phyloP scores from a whole-genome alignment of 2,329 filamentous ascomycete genomes.

The Seiridium cupressi region DNA sequence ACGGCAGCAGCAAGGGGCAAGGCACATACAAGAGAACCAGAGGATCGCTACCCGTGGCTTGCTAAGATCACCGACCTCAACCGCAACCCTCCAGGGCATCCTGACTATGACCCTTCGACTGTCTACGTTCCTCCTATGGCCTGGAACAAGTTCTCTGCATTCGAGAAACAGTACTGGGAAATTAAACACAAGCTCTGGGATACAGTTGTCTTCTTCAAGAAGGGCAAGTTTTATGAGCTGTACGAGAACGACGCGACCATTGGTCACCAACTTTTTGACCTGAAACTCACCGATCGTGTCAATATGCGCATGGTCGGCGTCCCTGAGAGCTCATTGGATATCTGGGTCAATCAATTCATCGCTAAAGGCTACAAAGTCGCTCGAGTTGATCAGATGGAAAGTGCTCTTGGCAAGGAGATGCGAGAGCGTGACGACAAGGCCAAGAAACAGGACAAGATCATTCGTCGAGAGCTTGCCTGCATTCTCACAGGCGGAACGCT shows the following conservation, averaged over 20 bases:
- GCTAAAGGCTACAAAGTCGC: conserved; percentile 98
- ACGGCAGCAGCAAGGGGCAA: conserved; percentile 54
- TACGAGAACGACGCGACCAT: conserved; percentile 98
- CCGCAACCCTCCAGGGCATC: conserved; percentile 71
- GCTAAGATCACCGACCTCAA: conserved; percentile 84
- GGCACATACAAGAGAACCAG: conserved; percentile 77
- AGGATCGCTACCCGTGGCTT: conserved; percentile 86
- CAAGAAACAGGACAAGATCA: conserved; percentile 86
- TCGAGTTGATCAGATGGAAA: conserved; percentile 94
- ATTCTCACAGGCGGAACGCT: conserved; percentile 91
- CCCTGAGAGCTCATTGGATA: conserved; percentile 89
- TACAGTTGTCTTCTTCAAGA: conserved; percentile 98
- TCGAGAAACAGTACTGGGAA: conserved; percentile 98
- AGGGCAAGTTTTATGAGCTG: conserved; percentile 98
- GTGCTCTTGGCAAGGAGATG: conserved; percentile 95
- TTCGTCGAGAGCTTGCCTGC: conserved; percentile 83
- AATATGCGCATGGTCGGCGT: conserved; percentile 99
- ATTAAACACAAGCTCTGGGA: conserved; percentile 99
- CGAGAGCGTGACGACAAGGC: conserved; percentile 77
- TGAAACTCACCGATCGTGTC: conserved; percentile 95
- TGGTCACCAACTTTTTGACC: conserved; percentile 92
- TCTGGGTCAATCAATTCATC: conserved; percentile 98
- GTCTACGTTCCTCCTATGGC: conserved; percentile 84
- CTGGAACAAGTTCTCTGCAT: conserved; percentile 82
- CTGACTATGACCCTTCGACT: conserved; percentile 87